phyloP scores from a whole-genome alignment of 768 basidiomycete species.

The Auricularia cornea region DNA sequence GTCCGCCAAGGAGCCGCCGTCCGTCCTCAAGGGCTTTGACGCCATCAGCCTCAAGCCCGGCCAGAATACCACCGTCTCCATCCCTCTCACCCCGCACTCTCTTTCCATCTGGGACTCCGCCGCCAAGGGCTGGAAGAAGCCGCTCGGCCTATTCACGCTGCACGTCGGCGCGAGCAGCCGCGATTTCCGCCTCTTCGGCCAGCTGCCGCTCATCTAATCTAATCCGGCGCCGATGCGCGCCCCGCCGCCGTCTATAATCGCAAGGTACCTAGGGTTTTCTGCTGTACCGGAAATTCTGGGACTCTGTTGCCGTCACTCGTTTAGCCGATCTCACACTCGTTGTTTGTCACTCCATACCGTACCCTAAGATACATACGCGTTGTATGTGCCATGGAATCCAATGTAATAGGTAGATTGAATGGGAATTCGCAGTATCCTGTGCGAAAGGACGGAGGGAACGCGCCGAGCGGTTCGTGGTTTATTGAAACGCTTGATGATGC shows the following conservation, averaged over 20 bases:
- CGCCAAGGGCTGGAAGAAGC: constrained; percentile 42
- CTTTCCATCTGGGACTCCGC: constrained; percentile 43
- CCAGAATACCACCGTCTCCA: constrained; percentile 1
- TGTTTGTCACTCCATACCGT: neutral
- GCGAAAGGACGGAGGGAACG: too few species aligned
- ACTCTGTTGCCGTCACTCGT: neutral
- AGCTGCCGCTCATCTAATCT: neutral
- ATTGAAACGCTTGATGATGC: too few species aligned
- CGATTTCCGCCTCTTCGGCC: constrained; percentile 32
- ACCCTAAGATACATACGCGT: neutral
- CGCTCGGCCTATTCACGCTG: constrained; percentile 43
- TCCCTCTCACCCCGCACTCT: constrained; percentile 15
- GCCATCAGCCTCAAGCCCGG: constrained; percentile 10
- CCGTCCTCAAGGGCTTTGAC: constrained; percentile 16
- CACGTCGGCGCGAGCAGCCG: constrained; percentile 44
- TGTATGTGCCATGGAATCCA: too few species aligned
- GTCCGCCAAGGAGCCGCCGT: constrained; percentile 10
- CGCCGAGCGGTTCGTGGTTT: too few species aligned
- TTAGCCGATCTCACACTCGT: neutral
- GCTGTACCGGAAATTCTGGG: neutral
- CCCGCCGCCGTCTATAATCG: neutral
- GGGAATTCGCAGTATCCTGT: too few species aligned
- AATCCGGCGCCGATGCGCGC: neutral
- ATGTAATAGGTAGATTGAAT: too few species aligned
- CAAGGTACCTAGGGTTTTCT: neutral